A percentile compares a stretch with the other conserved stretches of the same genome.
Evolutionary conservation across 495 filamentous ascomycete species (phyloP).

Genomic region (Podospora didyma): DNA sequence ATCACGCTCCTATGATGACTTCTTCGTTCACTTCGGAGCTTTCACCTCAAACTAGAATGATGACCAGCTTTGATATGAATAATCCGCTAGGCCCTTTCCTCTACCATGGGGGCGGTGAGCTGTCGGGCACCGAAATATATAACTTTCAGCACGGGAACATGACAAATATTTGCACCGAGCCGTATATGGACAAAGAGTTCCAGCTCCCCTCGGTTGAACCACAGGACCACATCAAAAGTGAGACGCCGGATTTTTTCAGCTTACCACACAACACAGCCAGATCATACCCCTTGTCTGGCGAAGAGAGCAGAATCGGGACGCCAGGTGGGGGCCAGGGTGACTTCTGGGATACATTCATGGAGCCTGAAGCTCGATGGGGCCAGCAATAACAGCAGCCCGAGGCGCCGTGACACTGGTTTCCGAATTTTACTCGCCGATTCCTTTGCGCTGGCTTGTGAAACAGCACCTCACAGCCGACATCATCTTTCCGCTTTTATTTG

Average conservation of each 20-base stretch:
- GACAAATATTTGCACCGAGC: no score
- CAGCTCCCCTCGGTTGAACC: no score
- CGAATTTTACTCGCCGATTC: no score
- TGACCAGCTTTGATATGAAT: neutral
- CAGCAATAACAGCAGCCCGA: neutral
- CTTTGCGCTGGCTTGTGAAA: no score
- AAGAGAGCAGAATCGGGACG: neutral
- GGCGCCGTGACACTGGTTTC: no score
- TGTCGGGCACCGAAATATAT: neutral
- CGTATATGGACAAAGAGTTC: no score
- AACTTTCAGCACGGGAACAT: neutral
- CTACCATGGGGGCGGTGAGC: neutral
- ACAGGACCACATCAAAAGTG: neutral
- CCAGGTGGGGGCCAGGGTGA: neutral
- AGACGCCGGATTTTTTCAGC: neutral
- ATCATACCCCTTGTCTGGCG: neutral
- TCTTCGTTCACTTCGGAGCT: constrained; percentile 29
- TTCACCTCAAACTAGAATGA: constrained; percentile 21
- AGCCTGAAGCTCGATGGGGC: neutral
- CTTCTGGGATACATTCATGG: neutral
- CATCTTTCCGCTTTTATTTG: no score
- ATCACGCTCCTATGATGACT: neutral
- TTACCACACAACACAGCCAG: neutral
- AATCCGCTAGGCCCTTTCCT: neutral
- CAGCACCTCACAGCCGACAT: no score